Evolutionary conservation across 495 filamentous ascomycete genomes (phyloP), one percentile per base, ranked within the genome.

Genomic region (Usnea hakonensis): DNA sequence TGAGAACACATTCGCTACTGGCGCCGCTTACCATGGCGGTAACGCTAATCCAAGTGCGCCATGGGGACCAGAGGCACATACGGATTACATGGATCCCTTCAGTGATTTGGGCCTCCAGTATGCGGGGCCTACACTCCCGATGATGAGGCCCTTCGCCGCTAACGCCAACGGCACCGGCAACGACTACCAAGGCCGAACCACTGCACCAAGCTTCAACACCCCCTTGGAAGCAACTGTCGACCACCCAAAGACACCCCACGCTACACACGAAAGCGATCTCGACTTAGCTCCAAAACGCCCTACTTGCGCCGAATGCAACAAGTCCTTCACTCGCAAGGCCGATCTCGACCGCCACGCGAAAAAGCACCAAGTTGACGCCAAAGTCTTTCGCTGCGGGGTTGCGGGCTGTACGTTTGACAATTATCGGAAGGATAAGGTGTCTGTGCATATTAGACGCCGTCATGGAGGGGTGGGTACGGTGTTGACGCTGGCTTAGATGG

Each of bases 351-450:
- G 58, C n/a, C 44, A 53, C 4, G 58, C 58, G 8, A 52, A 38
- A 16, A 60, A 26, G 10, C 32, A 60, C 35, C 35, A 33, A 11
- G 43, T 44, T 37, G 44, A 17, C 7, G 1, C 48, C 23, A 37
- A 38, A 13, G 32, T n/a, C 33, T 60, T 52, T 8, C 41, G 21
- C 30, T 60, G 44, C 38, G 1, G 40, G 14, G 55, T 57, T 17
- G 10, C 21, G 9, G 14, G 33, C n/a, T 50, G 57, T 14, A 16
- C 26, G 14, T 60, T 50, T 21, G 38, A 32, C 10, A 60, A 43
- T 43, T 50, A 36, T 60, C 17, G 57, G 19, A 60, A 60, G 32
- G 57, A 60, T 43, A 60, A 52, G 33, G 2, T 60, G 28, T n/a
- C 26, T n/a, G 57, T 33, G 6, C 57, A 60, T 48, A 2, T 37